Evolutionary conservation across 371 early-diverging fungal genomes (phyloP).

Genomic region (Hamiltosporidium magnivora): DNA sequence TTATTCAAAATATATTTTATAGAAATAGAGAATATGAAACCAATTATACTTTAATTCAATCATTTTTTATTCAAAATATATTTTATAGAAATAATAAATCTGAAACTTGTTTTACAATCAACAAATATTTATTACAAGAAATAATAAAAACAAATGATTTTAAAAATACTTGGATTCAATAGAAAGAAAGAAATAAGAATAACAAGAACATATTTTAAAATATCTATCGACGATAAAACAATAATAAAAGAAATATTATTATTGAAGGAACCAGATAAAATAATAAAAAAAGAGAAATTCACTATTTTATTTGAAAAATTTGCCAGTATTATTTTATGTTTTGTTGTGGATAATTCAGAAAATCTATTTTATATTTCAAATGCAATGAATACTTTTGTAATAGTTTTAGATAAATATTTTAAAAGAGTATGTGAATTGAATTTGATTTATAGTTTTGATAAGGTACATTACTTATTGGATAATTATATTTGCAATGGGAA

Average conservation of each 20-base stretch:
- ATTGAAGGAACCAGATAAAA: background rate
- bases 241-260: background rate
- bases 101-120: too few relatives aligned
- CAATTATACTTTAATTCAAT: too few relatives aligned
- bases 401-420: conserved; percentile 13
- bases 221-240: background rate
- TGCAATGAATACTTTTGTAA: conserved; percentile 21
- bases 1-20: too few relatives aligned
- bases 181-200: too few relatives aligned
- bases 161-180: too few relatives aligned
- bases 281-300: background rate
- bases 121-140: too few relatives aligned
- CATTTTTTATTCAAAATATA: too few relatives aligned
- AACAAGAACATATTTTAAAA: too few relatives aligned
- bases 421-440: conserved; percentile 8
- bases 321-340: conserved; percentile 8
- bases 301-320: conserved; percentile 18
- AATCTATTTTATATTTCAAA: conserved; percentile 29
- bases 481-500: conserved; percentile 19
- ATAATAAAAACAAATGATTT: too few relatives aligned
- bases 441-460: conserved; percentile 33
- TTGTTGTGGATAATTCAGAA: conserved; percentile 30
- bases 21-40: too few relatives aligned
- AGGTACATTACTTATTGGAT: conserved; percentile 23
- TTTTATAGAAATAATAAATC: too few relatives aligned